Evolutionary conservation across 139 green algal species (phyloP).

Genomic region (Mychonastes homosphaera): DNA sequence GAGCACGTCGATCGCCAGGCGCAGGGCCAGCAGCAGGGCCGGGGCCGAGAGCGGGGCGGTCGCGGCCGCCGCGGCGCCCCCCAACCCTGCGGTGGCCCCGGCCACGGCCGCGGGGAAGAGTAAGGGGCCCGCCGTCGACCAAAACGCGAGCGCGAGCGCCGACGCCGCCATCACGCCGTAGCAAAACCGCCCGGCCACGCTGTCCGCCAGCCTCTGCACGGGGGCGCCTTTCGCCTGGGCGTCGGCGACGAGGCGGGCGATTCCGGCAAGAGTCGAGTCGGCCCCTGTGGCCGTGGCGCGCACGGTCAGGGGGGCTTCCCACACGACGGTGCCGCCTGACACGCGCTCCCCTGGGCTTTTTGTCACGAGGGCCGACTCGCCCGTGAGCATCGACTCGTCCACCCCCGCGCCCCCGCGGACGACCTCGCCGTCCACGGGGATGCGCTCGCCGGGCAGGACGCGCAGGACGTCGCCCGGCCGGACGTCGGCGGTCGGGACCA

Average conservation of each 20-base stretch:
- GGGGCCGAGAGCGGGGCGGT: no score
- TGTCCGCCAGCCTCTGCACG: constrained; percentile 83
- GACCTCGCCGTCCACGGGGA: constrained; percentile 84
- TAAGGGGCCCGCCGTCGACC: constrained; percentile 30
- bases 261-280: constrained; percentile 56
- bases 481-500: constrained; percentile 41
- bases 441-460: constrained; percentile 78
- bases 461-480: constrained; percentile 51
- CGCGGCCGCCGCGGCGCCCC: not conserved
- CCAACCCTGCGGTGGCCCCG: constrained; percentile 11
- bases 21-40: constrained; percentile 58
- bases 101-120: constrained; percentile 38
- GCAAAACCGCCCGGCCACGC: constrained; percentile 80
- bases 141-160: constrained; percentile 79
- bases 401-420: constrained; percentile 42
- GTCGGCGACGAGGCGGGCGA: constrained; percentile 56
- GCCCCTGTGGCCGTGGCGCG: constrained; percentile 53
- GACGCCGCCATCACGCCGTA: constrained; percentile 79
- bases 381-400: constrained; percentile 86
- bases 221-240: constrained; percentile 73
- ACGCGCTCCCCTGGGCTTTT: constrained; percentile 47
- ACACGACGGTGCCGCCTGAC: constrained; percentile 69
- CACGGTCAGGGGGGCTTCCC: constrained; percentile 66
- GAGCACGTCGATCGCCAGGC: constrained; percentile 85
- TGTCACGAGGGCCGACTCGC: constrained; percentile 36